Conservation (phyloP, 75 land plant species). For the Pinus taeda region DNA sequence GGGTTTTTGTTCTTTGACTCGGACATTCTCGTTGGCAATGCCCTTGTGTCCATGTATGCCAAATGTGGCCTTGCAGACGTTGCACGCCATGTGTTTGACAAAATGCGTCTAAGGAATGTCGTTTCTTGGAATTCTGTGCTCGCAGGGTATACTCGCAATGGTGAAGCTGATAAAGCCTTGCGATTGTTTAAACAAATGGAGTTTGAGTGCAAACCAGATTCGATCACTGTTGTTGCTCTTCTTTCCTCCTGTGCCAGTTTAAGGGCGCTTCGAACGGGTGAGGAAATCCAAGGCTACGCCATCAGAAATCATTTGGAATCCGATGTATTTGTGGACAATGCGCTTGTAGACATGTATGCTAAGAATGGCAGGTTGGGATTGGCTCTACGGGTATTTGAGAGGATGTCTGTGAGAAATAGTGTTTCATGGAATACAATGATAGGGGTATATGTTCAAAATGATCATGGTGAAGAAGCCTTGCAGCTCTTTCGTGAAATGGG, state of each 20-base stretch:
- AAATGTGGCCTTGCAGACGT: slow-evolving; percentile 10
- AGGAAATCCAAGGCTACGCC: too few species aligned
- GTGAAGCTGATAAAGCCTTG: slow-evolving; percentile 1
- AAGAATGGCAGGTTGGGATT: slow-evolving; percentile 11
- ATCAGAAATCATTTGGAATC: too few species aligned
- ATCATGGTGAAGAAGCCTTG: slow-evolving; percentile 29
- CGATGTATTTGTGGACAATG: too few species aligned
- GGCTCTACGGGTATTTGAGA: slow-evolving; percentile 23
- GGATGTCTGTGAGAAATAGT: slow-evolving; percentile 26
- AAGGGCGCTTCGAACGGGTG: too few species aligned
- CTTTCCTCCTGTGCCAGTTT: slow-evolving; percentile 13
- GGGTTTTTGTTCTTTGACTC: slow-evolving; percentile 6
- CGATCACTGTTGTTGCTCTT: neutral
- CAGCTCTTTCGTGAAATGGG: slow-evolving; percentile 25
- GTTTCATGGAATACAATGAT: slow-evolving; percentile 72
- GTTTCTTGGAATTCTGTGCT: slow-evolving; percentile 18
- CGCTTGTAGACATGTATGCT: too few species aligned
- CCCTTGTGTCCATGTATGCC: slow-evolving; percentile 21
- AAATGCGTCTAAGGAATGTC: neutral
- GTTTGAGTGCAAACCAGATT: slow-evolving; percentile 1
- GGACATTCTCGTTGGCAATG: slow-evolving; percentile 5
- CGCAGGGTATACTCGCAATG: slow-evolving; percentile 10
- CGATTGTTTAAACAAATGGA: slow-evolving; percentile 7
- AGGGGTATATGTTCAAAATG: slow-evolving; percentile 46
- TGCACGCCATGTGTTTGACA: slow-evolving; percentile 14